Conservation (phyloP, 176 grass and related monocot species). For the Hordeum marinum region DNA sequence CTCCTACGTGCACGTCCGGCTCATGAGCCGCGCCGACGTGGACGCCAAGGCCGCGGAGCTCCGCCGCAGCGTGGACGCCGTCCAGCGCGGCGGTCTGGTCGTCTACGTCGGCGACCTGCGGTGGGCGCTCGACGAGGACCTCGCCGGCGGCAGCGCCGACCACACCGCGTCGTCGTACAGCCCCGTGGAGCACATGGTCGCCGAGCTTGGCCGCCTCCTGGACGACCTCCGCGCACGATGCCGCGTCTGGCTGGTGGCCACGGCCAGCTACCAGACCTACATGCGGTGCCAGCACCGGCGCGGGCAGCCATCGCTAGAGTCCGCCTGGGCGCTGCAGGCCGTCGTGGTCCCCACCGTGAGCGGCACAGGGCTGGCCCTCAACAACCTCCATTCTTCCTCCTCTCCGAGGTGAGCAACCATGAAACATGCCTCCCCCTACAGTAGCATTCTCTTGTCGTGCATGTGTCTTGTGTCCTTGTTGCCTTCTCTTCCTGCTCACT, state of each 20-base stretch:
- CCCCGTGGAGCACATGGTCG: constrained; percentile 62
- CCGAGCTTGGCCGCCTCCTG: constrained; percentile 55
- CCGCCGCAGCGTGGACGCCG: constrained; percentile 50
- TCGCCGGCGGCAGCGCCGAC: not conserved
- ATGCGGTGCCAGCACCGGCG: constrained; percentile 64
- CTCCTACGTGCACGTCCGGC: constrained; percentile 76
- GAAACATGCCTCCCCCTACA: not conserved
- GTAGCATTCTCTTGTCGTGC: not conserved
- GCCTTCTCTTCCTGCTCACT: not conserved
- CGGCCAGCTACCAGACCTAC: constrained; percentile 84
- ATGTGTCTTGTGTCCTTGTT: not conserved
- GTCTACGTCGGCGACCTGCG: constrained; percentile 74
- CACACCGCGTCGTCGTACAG: constrained; percentile 31
- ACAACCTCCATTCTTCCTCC: constrained; percentile 46
- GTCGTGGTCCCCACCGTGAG: constrained; percentile 66
- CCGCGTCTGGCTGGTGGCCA: constrained; percentile 61
- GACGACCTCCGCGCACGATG: constrained; percentile 30
- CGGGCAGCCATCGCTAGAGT: constrained; percentile 41
- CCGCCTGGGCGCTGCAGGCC: constrained; percentile 65
- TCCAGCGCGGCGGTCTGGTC: constrained; percentile 44
- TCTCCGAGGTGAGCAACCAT: constrained; percentile 48
- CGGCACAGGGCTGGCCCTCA: constrained; percentile 38
- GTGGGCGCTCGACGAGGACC: constrained; percentile 63
- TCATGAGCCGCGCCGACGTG: constrained; percentile 59
- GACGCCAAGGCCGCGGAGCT: constrained; percentile 57